These are phyloP conservation scores for Cadophora malorum DNA, from an alignment of 2,329 filamentous ascomycete genomes.

Conservation along the genomic window DNA sequence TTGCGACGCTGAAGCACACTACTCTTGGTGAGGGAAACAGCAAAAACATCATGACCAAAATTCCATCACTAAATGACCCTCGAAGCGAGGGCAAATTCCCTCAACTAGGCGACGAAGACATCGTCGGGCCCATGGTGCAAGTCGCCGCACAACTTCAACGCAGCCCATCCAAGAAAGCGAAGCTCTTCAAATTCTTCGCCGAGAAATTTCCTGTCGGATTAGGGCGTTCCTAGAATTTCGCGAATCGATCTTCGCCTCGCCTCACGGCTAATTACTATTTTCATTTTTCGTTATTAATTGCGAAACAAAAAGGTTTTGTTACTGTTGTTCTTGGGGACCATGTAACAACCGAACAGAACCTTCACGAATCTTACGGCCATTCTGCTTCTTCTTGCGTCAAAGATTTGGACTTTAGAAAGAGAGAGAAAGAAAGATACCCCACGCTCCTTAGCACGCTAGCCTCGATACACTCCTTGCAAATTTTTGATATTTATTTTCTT, in stretches of 20 bases:
- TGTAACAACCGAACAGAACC: slow-evolving; percentile 19
- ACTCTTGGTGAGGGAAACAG: slow-evolving; percentile 52
- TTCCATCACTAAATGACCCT: slow-evolving; percentile 73
- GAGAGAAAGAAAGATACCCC: slow-evolving; percentile 24
- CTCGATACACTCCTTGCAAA: slow-evolving; percentile 21
- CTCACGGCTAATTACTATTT: slow-evolving; percentile 12
- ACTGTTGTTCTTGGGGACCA: slow-evolving; percentile 20
- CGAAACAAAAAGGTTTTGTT: background rate
- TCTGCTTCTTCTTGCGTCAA: slow-evolving; percentile 25
- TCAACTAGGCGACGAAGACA: slow-evolving; percentile 85
- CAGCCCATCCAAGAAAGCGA: slow-evolving; percentile 44
- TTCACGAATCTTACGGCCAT: slow-evolving; percentile 32
- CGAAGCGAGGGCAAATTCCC: slow-evolving; percentile 82
- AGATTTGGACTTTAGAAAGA: slow-evolving; percentile 18
- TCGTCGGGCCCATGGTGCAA: slow-evolving; percentile 83
- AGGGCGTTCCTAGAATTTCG: slow-evolving; percentile 33
- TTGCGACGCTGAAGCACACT: slow-evolving; percentile 51
- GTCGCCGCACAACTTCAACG: slow-evolving; percentile 43
- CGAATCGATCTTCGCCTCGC: slow-evolving; percentile 11
- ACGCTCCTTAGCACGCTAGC: slow-evolving; percentile 42
- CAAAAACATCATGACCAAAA: slow-evolving; percentile 62
- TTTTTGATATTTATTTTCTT: slow-evolving; percentile 26
- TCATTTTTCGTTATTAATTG: slow-evolving; percentile 3
- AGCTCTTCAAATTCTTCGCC: slow-evolving; percentile 44
- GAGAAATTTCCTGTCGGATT: slow-evolving; percentile 45